Conservation (phyloP, 2,329 filamentous ascomycete species). For the Colletotrichum liriopes region DNA sequence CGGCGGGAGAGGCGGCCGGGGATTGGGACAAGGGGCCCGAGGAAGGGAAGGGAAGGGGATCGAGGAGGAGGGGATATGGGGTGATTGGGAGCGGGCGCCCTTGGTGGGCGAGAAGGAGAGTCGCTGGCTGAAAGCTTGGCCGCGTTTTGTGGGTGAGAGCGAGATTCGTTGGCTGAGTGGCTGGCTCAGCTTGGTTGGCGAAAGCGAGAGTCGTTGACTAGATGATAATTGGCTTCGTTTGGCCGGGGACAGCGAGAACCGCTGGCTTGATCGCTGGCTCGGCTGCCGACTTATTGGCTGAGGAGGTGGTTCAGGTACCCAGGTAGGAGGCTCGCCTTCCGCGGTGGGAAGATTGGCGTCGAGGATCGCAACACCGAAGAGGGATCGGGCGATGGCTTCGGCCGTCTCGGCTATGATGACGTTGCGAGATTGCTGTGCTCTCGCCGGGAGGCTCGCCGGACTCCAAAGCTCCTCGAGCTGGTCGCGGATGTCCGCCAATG, state of each 20-base stretch:
- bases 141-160: slow-evolving; percentile 29
- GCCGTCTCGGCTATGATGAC: slow-evolving; percentile 40
- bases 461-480: slow-evolving; percentile 38
- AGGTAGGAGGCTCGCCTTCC: slow-evolving; percentile 31
- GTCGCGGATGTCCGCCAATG: slow-evolving; percentile 30
- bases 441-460: not conserved
- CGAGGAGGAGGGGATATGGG: slow-evolving; percentile 12
- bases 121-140: slow-evolving; percentile 15
- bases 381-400: slow-evolving; percentile 39
- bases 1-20: not conserved
- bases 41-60: slow-evolving; percentile 14
- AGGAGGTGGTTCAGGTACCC: slow-evolving; percentile 32
- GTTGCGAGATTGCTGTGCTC: slow-evolving; percentile 33
- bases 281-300: not conserved
- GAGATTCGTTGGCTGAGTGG: slow-evolving; percentile 20
- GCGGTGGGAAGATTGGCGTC: slow-evolving; percentile 28
- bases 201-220: slow-evolving; percentile 25
- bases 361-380: slow-evolving; percentile 38
- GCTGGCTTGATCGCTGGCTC: slow-evolving; percentile 30
- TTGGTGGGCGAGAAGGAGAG: slow-evolving; percentile 30
- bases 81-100: slow-evolving; percentile 12
- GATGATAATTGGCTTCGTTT: slow-evolving; percentile 25
- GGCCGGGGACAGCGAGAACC: slow-evolving; percentile 22
- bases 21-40: slow-evolving; percentile 23
- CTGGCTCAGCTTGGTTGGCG: slow-evolving; percentile 31